Evolutionary conservation across 2,329 filamentous ascomycete species (phyloP).

Genomic region (Zymoseptoria pseudotritici): DNA sequence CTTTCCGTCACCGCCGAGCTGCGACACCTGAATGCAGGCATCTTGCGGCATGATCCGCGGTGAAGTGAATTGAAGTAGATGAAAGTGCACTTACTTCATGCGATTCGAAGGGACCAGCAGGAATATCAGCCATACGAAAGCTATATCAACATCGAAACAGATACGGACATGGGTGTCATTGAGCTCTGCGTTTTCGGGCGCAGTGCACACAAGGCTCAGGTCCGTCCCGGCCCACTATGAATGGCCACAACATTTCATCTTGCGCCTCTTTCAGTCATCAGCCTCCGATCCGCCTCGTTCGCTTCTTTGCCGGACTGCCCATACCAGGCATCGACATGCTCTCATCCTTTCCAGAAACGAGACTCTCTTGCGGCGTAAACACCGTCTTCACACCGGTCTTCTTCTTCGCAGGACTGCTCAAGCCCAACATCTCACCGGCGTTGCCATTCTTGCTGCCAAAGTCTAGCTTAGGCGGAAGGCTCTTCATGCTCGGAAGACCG

Average conservation of each 20-base stretch:
- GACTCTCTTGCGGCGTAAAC: constrained; percentile 5
- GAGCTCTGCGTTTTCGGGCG: neutral
- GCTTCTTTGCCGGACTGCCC: constrained; percentile 24
- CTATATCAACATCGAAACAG: neutral
- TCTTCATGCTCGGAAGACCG: constrained; percentile 4
- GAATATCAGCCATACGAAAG: neutral
- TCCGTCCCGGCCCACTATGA: neutral
- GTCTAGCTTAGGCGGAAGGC: constrained; percentile 22
- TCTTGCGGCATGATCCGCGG: neutral
- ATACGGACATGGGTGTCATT: neutral
- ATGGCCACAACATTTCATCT: neutral
- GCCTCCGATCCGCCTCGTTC: constrained; percentile 6
- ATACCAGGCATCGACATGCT: constrained; percentile 7
- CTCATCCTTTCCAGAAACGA: constrained; percentile 16
- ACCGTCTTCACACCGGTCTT: constrained; percentile 23
- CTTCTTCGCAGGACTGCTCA: constrained; percentile 24
- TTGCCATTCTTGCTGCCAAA: constrained; percentile 9
- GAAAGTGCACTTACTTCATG: neutral
- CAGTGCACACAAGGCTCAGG: neutral
- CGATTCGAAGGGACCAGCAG: neutral
- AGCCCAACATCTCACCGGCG: constrained; percentile 2
- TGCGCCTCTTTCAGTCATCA: neutral
- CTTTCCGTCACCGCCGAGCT: neutral
- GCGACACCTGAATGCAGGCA: neutral
- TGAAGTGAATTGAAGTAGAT: neutral